phyloP scores from a whole-genome alignment of 805 yeast species.

The Candida coleopterorum region DNA sequence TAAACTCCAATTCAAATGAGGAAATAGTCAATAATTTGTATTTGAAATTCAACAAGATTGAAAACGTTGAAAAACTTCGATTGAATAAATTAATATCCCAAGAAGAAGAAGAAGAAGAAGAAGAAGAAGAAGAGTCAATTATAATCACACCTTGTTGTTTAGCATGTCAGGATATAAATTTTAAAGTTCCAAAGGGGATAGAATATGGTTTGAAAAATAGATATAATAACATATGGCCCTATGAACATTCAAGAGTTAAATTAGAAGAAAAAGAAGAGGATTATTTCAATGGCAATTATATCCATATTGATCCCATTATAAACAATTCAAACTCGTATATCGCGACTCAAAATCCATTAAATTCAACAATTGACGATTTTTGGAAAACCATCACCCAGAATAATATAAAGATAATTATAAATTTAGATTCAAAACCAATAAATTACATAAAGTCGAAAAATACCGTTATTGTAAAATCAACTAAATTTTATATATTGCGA shows the following conservation, averaged over 20 bases:
- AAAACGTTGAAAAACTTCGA: conserved; percentile 34
- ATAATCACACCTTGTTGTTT: conserved; percentile 40
- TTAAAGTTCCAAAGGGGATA: conserved; percentile 39
- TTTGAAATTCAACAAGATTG: conserved; percentile 33
- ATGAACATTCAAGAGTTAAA: conserved; percentile 44
- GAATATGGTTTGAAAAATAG: conserved; percentile 43
- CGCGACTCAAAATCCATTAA: conserved; percentile 44
- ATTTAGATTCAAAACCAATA: conserved; percentile 10
- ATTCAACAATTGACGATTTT: conserved; percentile 38
- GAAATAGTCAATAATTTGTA: conserved; percentile 21
- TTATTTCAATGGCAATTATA: conserved; percentile 44
- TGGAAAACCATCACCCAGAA: conserved; percentile 37
- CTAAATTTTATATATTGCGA: conserved; percentile 14
- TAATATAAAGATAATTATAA: conserved; percentile 26
- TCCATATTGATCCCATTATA: conserved; percentile 23
- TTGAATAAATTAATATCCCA: conserved; percentile 20
- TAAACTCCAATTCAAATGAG: conserved; percentile 14
- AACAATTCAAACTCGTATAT: conserved; percentile 24
- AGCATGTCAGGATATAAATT: conserved; percentile 35
- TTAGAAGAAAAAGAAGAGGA: conserved; percentile 24
- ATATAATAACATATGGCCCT: conserved; percentile 45
- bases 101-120: not conserved
- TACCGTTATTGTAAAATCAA: conserved; percentile 7
- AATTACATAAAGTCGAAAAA: conserved; percentile 4
- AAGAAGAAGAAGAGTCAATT: not conserved